Percentiles rank a stretch among this genome's conserved stretches.
Conservation (phyloP, 192 early-diverging fungal genomes). For the Coemansia sp. region DNA sequence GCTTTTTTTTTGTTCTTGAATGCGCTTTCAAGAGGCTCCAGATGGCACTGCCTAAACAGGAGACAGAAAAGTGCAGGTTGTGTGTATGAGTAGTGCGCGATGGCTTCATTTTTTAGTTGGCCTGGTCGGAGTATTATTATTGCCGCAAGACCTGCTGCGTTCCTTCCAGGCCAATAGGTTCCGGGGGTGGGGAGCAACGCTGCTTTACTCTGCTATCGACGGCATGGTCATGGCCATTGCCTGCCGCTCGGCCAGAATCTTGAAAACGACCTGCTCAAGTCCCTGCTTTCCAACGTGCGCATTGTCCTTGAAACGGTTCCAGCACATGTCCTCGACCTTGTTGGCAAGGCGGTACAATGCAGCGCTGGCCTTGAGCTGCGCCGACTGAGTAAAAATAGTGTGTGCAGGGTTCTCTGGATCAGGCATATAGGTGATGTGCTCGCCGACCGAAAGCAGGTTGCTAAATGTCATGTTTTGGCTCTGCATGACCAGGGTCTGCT, state of each 20-base stretch:
- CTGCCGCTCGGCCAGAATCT: slow-evolving; percentile 49
- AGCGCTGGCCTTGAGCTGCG: slow-evolving; percentile 75
- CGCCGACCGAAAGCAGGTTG: slow-evolving; percentile 80
- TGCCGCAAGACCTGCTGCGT: no score
- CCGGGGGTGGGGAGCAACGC: no score
- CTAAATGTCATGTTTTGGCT: slow-evolving; percentile 86
- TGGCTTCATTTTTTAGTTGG: no score
- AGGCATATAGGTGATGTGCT: slow-evolving; percentile 76
- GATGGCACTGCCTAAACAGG: neutral
- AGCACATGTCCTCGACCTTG: slow-evolving; percentile 82
- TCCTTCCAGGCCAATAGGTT: no score
- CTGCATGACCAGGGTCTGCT: slow-evolving; percentile 69
- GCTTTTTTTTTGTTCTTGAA: neutral
- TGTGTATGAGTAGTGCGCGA: no score
- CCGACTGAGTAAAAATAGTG: slow-evolving; percentile 81
- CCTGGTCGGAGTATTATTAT: no score
- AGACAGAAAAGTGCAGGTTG: neutral
- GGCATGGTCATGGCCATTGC: slow-evolving; percentile 36
- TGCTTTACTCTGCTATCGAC: slow-evolving; percentile 14
- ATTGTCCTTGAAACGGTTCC: slow-evolving; percentile 87
- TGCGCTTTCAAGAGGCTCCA: neutral
- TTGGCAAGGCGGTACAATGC: slow-evolving; percentile 66
- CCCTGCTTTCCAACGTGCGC: slow-evolving; percentile 79
- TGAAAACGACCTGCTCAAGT: slow-evolving; percentile 74
- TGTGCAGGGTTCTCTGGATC: slow-evolving; percentile 57